These are phyloP conservation scores for Ogataea nitratoaversa DNA, from an alignment of 805 yeast species.

Conservation along the genomic window DNA sequence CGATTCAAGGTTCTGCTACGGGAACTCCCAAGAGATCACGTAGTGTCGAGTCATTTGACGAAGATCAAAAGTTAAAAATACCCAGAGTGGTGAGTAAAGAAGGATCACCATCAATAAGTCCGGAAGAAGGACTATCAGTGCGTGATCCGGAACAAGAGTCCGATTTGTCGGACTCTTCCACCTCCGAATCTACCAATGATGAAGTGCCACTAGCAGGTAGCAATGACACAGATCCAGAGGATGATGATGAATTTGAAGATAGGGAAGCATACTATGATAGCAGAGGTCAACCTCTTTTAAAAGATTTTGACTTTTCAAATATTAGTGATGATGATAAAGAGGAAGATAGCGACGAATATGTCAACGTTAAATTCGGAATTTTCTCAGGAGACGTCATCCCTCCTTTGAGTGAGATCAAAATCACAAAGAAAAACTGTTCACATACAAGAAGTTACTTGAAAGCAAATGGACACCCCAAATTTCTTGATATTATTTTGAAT, in stretches of 20 bases:
- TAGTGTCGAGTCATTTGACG: conserved; percentile 2
- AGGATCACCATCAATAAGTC: no score
- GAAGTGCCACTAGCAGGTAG: conserved; percentile 4
- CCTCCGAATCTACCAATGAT: not conserved
- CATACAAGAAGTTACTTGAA: conserved; percentile 53
- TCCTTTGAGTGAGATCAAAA: conserved; percentile 16
- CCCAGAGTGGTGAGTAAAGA: no score
- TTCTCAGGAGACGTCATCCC: conserved; percentile 17
- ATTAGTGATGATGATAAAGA: not conserved
- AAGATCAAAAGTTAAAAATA: not conserved
- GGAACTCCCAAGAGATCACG: conserved; percentile 12
- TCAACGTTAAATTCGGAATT: conserved; percentile 3
- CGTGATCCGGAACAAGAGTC: no score
- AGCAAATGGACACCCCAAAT: conserved; percentile 52
- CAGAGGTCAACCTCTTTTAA: conserved; percentile 7
- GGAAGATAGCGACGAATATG: conserved; percentile 4
- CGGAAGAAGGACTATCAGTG: no score
- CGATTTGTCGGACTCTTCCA: not conserved
- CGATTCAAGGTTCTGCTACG: not conserved
- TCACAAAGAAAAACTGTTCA: conserved; percentile 40
- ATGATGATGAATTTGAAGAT: conserved; percentile 1
- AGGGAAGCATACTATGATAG: not conserved
- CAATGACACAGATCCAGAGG: not conserved
- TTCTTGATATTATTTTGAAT: conserved; percentile 42
- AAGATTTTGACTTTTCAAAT: conserved; percentile 6